Evolutionary conservation across 495 filamentous ascomycete genomes (phyloP), one percentile per base, ranked within the genome.

Genomic region (Penicillium maclennaniae): DNA sequence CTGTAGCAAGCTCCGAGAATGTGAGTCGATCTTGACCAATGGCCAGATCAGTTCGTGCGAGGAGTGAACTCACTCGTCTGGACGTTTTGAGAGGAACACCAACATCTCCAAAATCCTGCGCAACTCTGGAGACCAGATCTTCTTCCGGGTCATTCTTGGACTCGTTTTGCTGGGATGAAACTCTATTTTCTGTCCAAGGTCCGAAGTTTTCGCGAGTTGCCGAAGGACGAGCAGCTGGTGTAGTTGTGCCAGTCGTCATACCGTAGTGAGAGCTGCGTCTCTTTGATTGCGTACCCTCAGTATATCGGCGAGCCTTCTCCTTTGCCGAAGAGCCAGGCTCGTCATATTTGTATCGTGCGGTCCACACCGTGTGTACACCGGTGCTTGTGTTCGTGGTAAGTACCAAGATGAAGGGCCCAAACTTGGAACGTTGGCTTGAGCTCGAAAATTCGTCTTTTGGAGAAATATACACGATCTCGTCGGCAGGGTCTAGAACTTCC

Each of bases 251-350:
- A 49, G 88, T 91, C 7, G 80, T 75, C 50, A 90, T 73, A 15
- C 83, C 85, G n/a, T 85, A 88, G 79, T 88, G 79, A 79, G 93
- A 97, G 64, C 92, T 97, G 47, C 93, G 83, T 26, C 92, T 77
- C 49, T 82, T 78, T n/a, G 78, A 79, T 19, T 80, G 78, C n/a
- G 80, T 78, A 6, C 79, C 79, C 54, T 76, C 82, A 37, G 69
- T 71, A 54, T 76, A 73, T 47, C 74, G 68, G 50, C 73, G 69
- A 44, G 70, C 67, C 51, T 74, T 74, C 39, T 72, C 69, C 26
- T 74, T 76, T 15, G 75, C 68, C 10, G 80, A 77, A n/a, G 77
- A 72, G 20, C 81, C 76, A 19, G 59, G 58, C 39, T 82, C 76
- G 25, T 80, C 81, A 14, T 83, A 73, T 47, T 87, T 73, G 58